Percentiles rank a stretch among this genome's conserved stretches.
These are phyloP conservation scores for Amanita subjunquillea DNA, from an alignment of 768 basidiomycete genomes.

Conservation along the genomic window DNA sequence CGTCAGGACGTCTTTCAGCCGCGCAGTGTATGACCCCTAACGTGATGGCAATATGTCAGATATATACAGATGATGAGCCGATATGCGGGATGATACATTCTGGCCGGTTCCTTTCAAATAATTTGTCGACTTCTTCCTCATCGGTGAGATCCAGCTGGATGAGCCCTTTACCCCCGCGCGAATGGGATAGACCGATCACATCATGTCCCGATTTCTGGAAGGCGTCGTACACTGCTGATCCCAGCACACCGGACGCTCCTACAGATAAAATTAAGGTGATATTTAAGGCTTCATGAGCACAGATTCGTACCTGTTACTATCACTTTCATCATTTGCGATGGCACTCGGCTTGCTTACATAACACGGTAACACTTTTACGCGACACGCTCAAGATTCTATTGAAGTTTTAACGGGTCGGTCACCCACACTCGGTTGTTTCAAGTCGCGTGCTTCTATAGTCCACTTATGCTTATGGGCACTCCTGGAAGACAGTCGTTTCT, in stretches of 20 bases:
- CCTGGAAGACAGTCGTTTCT: not conserved
- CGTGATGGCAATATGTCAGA: constrained; percentile 5
- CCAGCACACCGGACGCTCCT: constrained; percentile 93
- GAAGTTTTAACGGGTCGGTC: too few species aligned
- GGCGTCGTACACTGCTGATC: constrained; percentile 62
- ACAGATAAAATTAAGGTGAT: constrained; percentile 3
- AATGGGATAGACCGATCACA: constrained; percentile 65
- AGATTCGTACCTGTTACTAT: constrained; percentile 44
- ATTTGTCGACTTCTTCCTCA: constrained; percentile 35
- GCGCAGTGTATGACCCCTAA: constrained; percentile 90
- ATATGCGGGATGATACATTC: constrained; percentile 40
- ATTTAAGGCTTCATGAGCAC: not conserved
- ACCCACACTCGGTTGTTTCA: too few species aligned
- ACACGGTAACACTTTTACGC: too few species aligned
- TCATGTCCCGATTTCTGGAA: constrained; percentile 38
- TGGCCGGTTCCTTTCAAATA: constrained; percentile 51
- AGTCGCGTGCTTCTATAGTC: too few species aligned
- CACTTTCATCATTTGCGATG: constrained; percentile 36
- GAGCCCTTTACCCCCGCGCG: constrained; percentile 45
- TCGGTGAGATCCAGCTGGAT: constrained; percentile 62
- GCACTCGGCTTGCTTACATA: too few species aligned
- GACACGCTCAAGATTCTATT: too few species aligned
- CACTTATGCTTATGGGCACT: too few species aligned
- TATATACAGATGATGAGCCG: not conserved
- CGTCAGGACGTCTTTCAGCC: constrained; percentile 87